phyloP scores from a whole-genome alignment of 2,329 filamentous ascomycete genomes.

The Cordyceps farinosa region DNA sequence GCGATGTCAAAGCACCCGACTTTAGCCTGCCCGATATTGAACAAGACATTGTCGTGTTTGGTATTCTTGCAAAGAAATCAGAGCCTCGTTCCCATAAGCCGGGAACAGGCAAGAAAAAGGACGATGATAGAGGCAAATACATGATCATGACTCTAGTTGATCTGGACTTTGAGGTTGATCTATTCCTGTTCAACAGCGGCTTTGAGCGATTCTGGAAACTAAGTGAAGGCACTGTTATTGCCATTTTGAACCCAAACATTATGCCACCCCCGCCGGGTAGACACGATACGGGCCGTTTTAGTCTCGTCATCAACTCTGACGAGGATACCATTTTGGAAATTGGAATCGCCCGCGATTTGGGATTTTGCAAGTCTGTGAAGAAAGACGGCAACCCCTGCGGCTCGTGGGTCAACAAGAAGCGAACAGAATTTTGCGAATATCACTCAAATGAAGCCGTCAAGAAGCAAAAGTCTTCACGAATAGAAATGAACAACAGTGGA shows the following conservation, averaged over 20 bases:
- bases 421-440: constrained; percentile 89
- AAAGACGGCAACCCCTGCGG: constrained; percentile 80
- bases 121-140: constrained; percentile 71
- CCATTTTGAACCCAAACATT: constrained; percentile 85
- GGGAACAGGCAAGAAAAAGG: constrained; percentile 38
- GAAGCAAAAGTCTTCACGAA: constrained; percentile 61
- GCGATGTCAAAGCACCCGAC: constrained; percentile 74
- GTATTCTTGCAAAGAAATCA: constrained; percentile 83
- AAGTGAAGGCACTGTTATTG: constrained; percentile 84
- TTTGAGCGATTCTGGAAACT: constrained; percentile 94
- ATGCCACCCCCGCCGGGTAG: constrained; percentile 79
- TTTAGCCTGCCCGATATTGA: constrained; percentile 80
- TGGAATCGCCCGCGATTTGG: constrained; percentile 77
- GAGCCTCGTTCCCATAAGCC: constrained; percentile 63
- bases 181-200: constrained; percentile 87
- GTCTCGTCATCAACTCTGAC: constrained; percentile 77
- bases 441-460: constrained; percentile 80
- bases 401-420: constrained; percentile 81
- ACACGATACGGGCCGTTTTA: constrained; percentile 78
- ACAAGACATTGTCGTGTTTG: constrained; percentile 85
- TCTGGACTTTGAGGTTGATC: constrained; percentile 82
- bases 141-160: constrained; percentile 90
- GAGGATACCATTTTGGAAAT: constrained; percentile 89
- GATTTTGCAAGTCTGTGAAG: constrained; percentile 80
- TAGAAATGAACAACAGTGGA: constrained; percentile 74